Evolutionary conservation across 1,284 basidiomycete species (phyloP), one percentile per base, ranked within the genome.

Genomic region (Cryptococcus sp.): DNA sequence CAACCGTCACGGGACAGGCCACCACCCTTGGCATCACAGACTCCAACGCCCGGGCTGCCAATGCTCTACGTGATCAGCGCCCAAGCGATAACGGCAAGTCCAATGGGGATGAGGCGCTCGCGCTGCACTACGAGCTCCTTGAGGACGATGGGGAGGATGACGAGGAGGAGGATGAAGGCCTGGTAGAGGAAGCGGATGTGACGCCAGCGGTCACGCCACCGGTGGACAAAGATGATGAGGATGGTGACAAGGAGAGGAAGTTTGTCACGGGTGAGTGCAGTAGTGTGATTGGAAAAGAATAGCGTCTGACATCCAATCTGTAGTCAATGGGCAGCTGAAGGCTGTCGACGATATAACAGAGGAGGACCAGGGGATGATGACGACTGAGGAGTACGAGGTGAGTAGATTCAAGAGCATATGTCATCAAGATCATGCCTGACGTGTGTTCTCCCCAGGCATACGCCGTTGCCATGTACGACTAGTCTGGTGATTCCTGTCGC

Each of bases 1-100:
- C 91, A 72, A 98, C 95, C 3, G 89, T 98, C 63, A 88, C 91
- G 13, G 93, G 92, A 18, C 87, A 94, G 66, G 79, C 89, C 61
- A 97, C 94, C 0, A 87, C 90, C 18, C 80, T 95, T 28, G 94
- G 93, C 8, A 67, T 48, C 50, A 60, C 47, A 39, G 50, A 50
- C 46, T 39, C 20, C n/a, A 49, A 49, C 33, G 20, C 36, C 8
- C 55, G 33, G 5, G 42, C 52, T 33, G 45, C 37, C 46, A 36
- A 53, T 21, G 57, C 37, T 47, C 46, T 49, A 52, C 46, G 55
- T 16, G 50, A 33, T 45, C 50, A 53, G 45, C 21, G 35, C 43
- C 11, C 24, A 4, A 18, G 49, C 28, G 24, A 42, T n/a, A 37
- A 24, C 4, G 36, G 53, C 9, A 56, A 65, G 35, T 55, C 61